Evolutionary conservation across 768 basidiomycete species (phyloP), one percentile per base, ranked within the genome.

Genomic region (Daedalea quercina): DNA sequence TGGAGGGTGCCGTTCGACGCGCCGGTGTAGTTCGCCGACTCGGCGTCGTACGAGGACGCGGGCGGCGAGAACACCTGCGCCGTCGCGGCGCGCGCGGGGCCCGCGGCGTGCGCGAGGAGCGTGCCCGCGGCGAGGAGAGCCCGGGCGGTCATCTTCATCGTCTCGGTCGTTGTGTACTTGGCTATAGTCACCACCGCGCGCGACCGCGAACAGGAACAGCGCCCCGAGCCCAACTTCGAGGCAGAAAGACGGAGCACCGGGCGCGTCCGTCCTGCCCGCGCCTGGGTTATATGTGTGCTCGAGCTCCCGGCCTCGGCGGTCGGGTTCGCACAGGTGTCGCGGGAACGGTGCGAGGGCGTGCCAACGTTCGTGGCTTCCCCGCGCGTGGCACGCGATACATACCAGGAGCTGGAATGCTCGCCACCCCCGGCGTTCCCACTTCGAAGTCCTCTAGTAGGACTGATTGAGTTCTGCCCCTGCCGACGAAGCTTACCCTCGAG

Each of bases 1-100:
- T 68, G 54, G 44, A 80, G 68, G 12, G 77, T 76, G 54, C 63
- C 63, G 55, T 79, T 79, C 48, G 63, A 69, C 23, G 59, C 33
- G 13, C 76, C 76, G 22, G 67, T 58, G 57, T 78, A 78, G 65
- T 73, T 73, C 35, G 70, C 48, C 13, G 67, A 65, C 6, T 54
- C 33, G 17, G 46, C 47, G 28, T 60, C 55, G 9, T 69, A 70
- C 11, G 63, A 61, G 19, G 48, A 17, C 1, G 70, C 57, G 2
- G 69, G 60, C 0, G 69, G 60, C 28, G 46, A 57, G 60, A 72
- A 73, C 35, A 46, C 52, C 11, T 61, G 67, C 15, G 61, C 69
- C 54, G 56, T 55, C 9, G 63, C 60, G 12, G 60, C 63, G 47
- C 57, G 49, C 7, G 56, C 63, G 15, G 60, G 13, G 31, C 58